Percentiles rank a stretch among this genome's conserved stretches.
These are phyloP conservation scores for Candida verbasci DNA, from an alignment of 805 yeast species.

Conservation along the genomic window DNA sequence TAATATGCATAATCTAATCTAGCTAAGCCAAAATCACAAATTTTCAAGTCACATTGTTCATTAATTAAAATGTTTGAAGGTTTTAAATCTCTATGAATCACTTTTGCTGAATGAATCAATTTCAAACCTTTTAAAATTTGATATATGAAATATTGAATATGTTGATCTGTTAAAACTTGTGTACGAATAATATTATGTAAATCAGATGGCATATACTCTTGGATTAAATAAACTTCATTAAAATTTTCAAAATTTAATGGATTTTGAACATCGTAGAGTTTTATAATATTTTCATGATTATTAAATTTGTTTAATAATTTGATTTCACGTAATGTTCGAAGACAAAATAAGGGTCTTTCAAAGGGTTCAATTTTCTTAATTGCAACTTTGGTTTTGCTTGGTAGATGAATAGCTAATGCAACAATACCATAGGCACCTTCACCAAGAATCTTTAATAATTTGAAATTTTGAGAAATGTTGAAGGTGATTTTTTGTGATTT, in stretches of 20 bases:
- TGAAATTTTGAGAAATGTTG: constrained; percentile 60
- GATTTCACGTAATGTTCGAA: constrained; percentile 68
- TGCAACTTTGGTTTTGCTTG: constrained; percentile 62
- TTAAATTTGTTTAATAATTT: constrained; percentile 60
- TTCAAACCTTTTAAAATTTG: constrained; percentile 88
- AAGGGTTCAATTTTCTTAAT: constrained; percentile 76
- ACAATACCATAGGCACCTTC: constrained; percentile 85
- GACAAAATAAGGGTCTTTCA: constrained; percentile 57
- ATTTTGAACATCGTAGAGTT: constrained; percentile 60
- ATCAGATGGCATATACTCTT: constrained; percentile 77
- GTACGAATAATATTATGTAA: constrained; percentile 58
- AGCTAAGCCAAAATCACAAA: constrained; percentile 94
- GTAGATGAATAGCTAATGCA: constrained; percentile 61
- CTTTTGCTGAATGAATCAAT: constrained; percentile 90
- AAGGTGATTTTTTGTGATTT: constrained; percentile 34
- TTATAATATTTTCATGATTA: constrained; percentile 66
- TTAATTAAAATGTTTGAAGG: constrained; percentile 84
- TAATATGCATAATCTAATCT: constrained; percentile 56
- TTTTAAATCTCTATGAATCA: constrained; percentile 87
- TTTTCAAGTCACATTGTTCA: constrained; percentile 88
- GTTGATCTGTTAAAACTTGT: constrained; percentile 71
- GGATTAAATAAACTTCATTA: constrained; percentile 69
- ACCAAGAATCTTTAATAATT: constrained; percentile 59
- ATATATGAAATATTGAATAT: constrained; percentile 87
- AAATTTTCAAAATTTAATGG: constrained; percentile 57